Percentiles rank a stretch among this genome's conserved stretches.
These are phyloP conservation scores for Xylariales sp. DNA, from an alignment of 2,329 filamentous ascomycete genomes.

Conservation along the genomic window DNA sequence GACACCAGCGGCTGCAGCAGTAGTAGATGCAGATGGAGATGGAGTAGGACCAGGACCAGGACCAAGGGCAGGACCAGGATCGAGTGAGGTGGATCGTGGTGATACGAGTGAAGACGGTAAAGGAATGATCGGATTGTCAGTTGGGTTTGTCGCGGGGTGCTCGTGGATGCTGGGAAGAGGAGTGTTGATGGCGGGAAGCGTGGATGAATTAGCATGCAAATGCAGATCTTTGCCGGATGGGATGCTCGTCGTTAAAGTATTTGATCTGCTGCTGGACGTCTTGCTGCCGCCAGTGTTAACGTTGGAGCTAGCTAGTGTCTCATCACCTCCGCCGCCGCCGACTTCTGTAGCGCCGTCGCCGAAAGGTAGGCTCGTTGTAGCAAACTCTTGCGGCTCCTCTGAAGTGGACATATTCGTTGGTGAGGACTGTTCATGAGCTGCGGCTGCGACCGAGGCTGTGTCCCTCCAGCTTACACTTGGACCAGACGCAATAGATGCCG, in stretches of 20 bases:
- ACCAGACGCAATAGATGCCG: not conserved
- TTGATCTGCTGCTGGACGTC: constrained; percentile 8
- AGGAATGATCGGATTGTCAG: not conserved
- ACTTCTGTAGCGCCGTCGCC: not conserved
- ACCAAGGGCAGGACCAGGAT: not conserved
- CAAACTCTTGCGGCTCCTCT: too few relatives aligned
- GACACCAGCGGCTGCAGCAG: too few relatives aligned
- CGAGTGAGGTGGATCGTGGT: not conserved
- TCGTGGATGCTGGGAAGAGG: constrained; percentile 31
- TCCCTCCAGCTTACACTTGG: not conserved
- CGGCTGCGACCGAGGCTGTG: not conserved
- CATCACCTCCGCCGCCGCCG: constrained; percentile 7
- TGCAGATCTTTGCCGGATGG: constrained; percentile 32
- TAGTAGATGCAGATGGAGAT: not conserved
- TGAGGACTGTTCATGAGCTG: not conserved
- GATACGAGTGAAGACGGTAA: not conserved
- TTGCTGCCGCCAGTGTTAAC: constrained; percentile 15
- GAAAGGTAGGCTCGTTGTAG: too few relatives aligned
- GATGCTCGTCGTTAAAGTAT: constrained; percentile 10
- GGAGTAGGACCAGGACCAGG: not conserved
- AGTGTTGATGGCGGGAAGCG: constrained; percentile 13
- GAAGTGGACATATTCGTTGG: not conserved
- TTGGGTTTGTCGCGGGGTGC: constrained; percentile 15
- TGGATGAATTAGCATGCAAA: constrained; percentile 10
- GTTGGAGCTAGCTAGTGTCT: constrained; percentile 15